Evolutionary conservation across 2,329 filamentous ascomycete species (phyloP), one percentile per base, ranked within the genome.

Genomic region (Xylaria sp.): DNA sequence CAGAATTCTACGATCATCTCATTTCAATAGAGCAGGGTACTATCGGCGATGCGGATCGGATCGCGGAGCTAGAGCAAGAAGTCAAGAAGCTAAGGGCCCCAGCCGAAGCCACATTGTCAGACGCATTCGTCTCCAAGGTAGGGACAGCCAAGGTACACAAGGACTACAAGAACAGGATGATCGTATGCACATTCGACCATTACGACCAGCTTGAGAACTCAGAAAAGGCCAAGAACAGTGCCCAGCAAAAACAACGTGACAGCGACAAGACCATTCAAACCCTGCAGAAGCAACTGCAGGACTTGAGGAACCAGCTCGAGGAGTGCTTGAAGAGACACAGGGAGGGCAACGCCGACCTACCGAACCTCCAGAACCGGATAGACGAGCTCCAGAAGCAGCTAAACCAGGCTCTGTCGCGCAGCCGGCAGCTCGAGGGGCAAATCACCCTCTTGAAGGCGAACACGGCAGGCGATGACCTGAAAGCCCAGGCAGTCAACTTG

Each of bases 1-100:
- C 69, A 19, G 45, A 57, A 3, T 71, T 51, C 53, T 69, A 65
- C 30, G 69, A 71, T 27, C 34, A 69, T n/a, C 67, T 71, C 30
- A 19, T 67, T n/a, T 9, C n/a, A 1, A 12, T 14, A 32, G 57
- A 67, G 45, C 61, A 48, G n/a, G 11, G 1, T 4, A 17, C 7
- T 4, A 17, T 6, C 7, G 27, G 14, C 21, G 11, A 27, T 9
- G 4, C 21, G 21, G 19, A 21, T 30, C 21, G 14, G 48, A 14
- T 47, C 42, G 42, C 42, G 1, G 36, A 9, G 4, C 45, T 69
- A 2, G 12, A 67, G 17, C 4, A 53, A 4, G 4, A 69, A 50
- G 39, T 67, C 54, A 48, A 42, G 32, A 12, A 17, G 2, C 45
- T 69, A 7, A 61, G 64, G 21, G 14, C 50, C 1, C 63, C 69